Percentiles rank a stretch among this genome's conserved stretches.
Evolutionary conservation across 2,329 filamentous ascomycete species (phyloP).

Genomic region (Monilinia fructicola): DNA sequence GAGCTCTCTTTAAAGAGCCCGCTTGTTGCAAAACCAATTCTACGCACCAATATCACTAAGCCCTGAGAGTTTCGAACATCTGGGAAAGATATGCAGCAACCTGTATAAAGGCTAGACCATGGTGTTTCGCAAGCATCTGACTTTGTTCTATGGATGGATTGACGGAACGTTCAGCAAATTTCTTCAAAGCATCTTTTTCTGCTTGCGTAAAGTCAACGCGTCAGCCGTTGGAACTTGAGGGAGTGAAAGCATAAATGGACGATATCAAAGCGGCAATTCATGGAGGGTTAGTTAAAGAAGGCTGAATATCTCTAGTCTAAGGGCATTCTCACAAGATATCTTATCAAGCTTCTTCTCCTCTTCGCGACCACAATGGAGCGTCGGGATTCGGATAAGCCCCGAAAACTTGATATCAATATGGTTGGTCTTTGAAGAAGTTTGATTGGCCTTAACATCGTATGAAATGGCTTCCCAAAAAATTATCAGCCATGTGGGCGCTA

Average conservation of each 20-base stretch:
- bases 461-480: background rate
- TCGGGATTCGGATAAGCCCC: background rate
- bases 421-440: background rate
- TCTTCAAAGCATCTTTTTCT: background rate
- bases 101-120: background rate
- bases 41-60: background rate
- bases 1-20: background rate
- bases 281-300: background rate
- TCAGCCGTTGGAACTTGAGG: background rate
- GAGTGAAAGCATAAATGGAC: background rate
- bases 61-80: background rate
- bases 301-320: background rate
- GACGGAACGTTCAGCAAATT: background rate
- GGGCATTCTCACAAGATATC: background rate
- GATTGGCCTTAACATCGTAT: background rate
- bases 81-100: background rate
- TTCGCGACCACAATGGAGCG: background rate
- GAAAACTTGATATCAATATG: background rate
- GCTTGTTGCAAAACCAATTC: background rate
- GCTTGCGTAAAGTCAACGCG: background rate
- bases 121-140: background rate
- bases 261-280: background rate
- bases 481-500: background rate
- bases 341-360: background rate
- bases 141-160: background rate